Base-by-base conservation (phyloP, 345 rosid species). In the Mangifera indica region DNA sequence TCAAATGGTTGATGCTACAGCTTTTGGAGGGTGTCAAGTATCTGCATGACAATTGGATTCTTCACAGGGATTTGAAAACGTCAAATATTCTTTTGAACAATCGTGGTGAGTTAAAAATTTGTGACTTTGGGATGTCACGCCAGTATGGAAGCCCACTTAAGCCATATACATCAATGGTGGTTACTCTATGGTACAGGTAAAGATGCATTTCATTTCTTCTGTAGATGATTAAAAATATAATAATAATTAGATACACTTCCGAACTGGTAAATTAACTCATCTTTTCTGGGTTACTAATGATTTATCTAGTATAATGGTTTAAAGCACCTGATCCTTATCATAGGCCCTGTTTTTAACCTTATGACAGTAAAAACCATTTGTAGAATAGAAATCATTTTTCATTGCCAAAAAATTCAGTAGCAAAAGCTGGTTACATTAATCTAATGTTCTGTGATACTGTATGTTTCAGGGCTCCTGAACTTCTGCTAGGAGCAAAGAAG, bases 41-140 rank as follows among this genome's bases (percentile, higher is more conserved):
- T 87, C 97, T 93, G 63, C 98, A 90, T 76, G 88, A 90, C 66
- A 91, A 93, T 73, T 93, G 98, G 98, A 85, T 91, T 51, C 87
- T 91, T 73, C 98, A 93, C 67, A 85, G 97, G 77, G 97, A 93
- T 78, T 78, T 93, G 84, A 93, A 93, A 80, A 88, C 97, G 40
- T 88, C 95, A 10, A 93, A 91, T 82, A 90, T 91, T 80, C 93
- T 94, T 10, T 66, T 88, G 78, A 90, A 87, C 85, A 94, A 87
- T 78, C 71, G 68, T 56, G 97, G 98, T 13, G 92, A 86, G 64
- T 84, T 91, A 66, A 91, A 91, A 74, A 84, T 90, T 61, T 90
- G 97, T 2, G 98, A 94, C 76, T 88, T 91, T 63, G 97, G 98
- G 11, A 83, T 94, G 93, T 82, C 97, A 0, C 89, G 98, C 5